Conservation (phyloP, 2,329 filamentous ascomycete species). For the Mariannaea sp. region DNA sequence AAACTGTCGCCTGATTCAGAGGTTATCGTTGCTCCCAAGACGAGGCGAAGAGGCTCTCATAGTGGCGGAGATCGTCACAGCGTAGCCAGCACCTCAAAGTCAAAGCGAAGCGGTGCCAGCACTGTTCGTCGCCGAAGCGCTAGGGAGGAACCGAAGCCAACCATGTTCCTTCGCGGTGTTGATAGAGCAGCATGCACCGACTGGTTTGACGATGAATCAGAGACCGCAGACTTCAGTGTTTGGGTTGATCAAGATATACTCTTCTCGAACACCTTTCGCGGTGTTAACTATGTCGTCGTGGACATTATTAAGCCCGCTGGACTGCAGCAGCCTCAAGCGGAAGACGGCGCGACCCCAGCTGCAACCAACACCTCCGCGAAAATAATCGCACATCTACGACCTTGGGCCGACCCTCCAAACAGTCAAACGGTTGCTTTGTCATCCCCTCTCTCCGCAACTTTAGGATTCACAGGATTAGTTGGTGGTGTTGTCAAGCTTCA, state of each 20-base stretch:
- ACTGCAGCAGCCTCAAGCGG: constrained; percentile 70
- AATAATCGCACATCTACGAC: constrained; percentile 73
- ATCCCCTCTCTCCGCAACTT: constrained; percentile 71
- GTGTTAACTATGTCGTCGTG: constrained; percentile 78
- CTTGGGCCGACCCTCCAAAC: constrained; percentile 88
- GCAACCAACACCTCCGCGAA: constrained; percentile 53
- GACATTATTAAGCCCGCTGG: constrained; percentile 85
- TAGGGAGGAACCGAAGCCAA: constrained; percentile 69
- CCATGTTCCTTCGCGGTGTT: constrained; percentile 80
- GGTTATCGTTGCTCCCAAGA: constrained; percentile 96
- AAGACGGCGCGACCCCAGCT: constrained; percentile 66
- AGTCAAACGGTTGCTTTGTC: constrained; percentile 81
- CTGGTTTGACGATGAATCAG: constrained; percentile 75
- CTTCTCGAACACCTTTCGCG: constrained; percentile 72
- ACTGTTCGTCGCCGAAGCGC: constrained; percentile 61
- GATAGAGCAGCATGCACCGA: constrained; percentile 71
- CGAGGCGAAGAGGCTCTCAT: constrained; percentile 70
- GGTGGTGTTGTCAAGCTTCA: constrained; percentile 89
- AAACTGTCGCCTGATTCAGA: constrained; percentile 95
- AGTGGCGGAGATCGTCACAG: constrained; percentile 77
- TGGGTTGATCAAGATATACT: constrained; percentile 86
- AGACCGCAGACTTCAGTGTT: constrained; percentile 66
- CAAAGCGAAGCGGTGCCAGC: constrained; percentile 78
- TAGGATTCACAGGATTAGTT: constrained; percentile 74
- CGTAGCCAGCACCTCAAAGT: constrained; percentile 77